Base-by-base conservation (phyloP, 805 yeast species). In the Candida railenensis region DNA sequence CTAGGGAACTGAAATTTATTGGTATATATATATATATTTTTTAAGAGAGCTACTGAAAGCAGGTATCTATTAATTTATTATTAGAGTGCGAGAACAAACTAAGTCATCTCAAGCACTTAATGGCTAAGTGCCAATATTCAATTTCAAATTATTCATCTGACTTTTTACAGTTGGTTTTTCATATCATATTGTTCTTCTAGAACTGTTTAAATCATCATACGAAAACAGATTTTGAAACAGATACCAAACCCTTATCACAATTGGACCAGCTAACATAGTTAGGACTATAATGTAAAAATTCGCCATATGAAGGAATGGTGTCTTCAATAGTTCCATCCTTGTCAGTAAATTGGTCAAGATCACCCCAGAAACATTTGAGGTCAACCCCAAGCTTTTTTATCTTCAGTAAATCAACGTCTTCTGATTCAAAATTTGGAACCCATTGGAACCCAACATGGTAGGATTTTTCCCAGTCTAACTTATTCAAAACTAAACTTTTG, bases 351-450 rank as follows among this genome's bases (percentile, higher is more conserved):
- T 34, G 22, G 32, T 81, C 82, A 59, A 81, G 80, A 53, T 89
- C 95, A 7, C 89, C 87, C 91, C 92, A 90, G 56, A 70, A 81
- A 59, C 97, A 90, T 20, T 78, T 71, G 7, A 89, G 74, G 5
- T 69, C 62, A 1, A 89, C 74, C 7, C 82, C 84, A 42, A 89
- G 63, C 33, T 47, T 67, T 60, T 55, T 69, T 28, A 64, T 63
- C 18, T 63, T 43, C 4, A 44, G 46, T n/a, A 58, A 62, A 4
- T 52, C 51, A 28, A 52, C 64, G n/a, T 62, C 63, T 14, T 57
- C 65, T 22, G 55, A 63, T 22, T 73, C 73, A 12, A 76, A 66
- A 44, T 74, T 75, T 3, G 95, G 95, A 30, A 85, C 69, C 96
- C 96, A 89, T 57, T 87, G 87, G 42, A 89, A 54, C 2, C 84